A percentile compares a stretch with the other conserved stretches of the same genome.
Evolutionary conservation across 345 rosid genomes (phyloP).

Genomic region (Lepidium sativum): DNA sequence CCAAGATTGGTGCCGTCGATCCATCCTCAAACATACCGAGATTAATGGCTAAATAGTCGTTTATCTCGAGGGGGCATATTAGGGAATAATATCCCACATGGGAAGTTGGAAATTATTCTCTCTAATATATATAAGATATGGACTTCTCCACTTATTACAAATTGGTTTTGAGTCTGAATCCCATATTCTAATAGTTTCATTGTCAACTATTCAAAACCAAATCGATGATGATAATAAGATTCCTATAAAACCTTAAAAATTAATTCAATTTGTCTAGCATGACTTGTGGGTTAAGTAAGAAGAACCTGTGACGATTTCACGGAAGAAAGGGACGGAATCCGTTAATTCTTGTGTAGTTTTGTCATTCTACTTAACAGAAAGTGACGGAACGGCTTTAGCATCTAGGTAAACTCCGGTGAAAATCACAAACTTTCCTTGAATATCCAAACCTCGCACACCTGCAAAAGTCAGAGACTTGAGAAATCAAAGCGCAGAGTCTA

Average conservation of each 20-base stretch:
- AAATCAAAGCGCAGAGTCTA: not conserved
- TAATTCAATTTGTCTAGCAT: not conserved
- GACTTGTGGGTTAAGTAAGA: not conserved
- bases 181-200: too few relatives aligned
- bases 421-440: constrained; percentile 61
- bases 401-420: constrained; percentile 83
- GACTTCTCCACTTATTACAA: too few relatives aligned
- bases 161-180: too few relatives aligned
- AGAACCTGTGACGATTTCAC: constrained; percentile 74
- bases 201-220: constrained; percentile 18
- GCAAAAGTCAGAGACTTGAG: not conserved
- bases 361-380: constrained; percentile 63
- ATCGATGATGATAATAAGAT: not conserved
- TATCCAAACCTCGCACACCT: constrained; percentile 78
- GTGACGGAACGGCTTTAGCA: constrained; percentile 38
- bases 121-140: too few relatives aligned
- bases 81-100: too few relatives aligned
- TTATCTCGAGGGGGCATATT: too few relatives aligned
- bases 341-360: constrained; percentile 44
- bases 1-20: too few relatives aligned
- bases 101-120: too few relatives aligned
- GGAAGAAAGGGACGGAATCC: constrained; percentile 59
- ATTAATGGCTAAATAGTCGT: too few relatives aligned
- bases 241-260: too few relatives aligned
- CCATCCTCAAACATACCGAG: too few relatives aligned